Percentiles rank a stretch among this genome's conserved stretches.
These are phyloP conservation scores for Daldinia decipiens DNA, from an alignment of 495 filamentous ascomycete species.

Conservation along the genomic window DNA sequence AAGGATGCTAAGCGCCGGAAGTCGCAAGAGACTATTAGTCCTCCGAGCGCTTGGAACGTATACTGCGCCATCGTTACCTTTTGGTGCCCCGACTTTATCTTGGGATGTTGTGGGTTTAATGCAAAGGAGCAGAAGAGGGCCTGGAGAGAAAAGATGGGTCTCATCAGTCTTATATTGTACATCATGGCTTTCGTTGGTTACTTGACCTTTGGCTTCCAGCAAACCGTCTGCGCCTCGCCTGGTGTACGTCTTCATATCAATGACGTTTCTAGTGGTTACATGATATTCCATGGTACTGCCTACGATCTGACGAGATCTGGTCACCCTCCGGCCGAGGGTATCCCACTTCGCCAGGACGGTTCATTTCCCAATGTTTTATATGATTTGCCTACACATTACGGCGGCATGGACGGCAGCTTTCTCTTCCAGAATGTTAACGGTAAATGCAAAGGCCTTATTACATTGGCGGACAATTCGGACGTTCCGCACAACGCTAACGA, in stretches of 20 bases:
- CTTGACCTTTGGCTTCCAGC: constrained; percentile 95
- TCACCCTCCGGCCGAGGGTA: constrained; percentile 83
- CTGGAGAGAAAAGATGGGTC: constrained; percentile 98
- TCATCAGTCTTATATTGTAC: constrained; percentile 90
- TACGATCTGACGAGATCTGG: constrained; percentile 79
- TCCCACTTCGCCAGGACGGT: constrained; percentile 63
- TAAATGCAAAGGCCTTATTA: constrained; percentile 93
- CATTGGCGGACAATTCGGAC: constrained; percentile 70
- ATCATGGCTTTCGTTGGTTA: constrained; percentile 94
- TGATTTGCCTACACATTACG: constrained; percentile 81
- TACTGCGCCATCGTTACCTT: constrained; percentile 96
- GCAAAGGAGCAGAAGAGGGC: constrained; percentile 88
- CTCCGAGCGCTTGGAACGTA: constrained; percentile 91
- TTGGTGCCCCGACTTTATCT: constrained; percentile 87
- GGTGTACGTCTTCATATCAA: constrained; percentile 80
- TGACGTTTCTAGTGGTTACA: constrained; percentile 78
- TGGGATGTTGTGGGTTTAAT: constrained; percentile 88
- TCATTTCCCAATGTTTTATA: constrained; percentile 79
- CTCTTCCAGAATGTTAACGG: constrained; percentile 99
- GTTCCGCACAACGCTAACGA: constrained; percentile 75
- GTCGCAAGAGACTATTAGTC: constrained; percentile 73
- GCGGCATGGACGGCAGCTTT: constrained; percentile 92
- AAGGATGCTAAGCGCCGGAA: constrained; percentile 71
- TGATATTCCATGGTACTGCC: constrained; percentile 95
- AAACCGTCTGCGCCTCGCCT: constrained; percentile 79